Conservation (phyloP, 805 yeast genomes). For the Suhomyces sp. region DNA sequence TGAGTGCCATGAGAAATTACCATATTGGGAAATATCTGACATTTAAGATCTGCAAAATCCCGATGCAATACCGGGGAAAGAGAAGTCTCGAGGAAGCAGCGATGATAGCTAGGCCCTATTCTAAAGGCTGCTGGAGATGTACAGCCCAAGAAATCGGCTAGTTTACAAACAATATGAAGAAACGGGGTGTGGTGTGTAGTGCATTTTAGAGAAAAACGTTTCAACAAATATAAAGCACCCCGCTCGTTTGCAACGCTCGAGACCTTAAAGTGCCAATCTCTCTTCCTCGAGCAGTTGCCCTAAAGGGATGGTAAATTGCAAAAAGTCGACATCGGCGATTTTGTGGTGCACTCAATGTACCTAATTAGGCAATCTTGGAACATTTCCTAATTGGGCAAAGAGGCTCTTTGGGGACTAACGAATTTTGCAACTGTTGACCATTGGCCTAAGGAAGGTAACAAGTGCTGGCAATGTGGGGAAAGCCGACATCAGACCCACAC, state of each 20-base stretch:
- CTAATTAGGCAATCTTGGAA: neutral
- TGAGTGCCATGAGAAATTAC: neutral
- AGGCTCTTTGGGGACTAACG: neutral
- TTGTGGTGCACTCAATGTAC: neutral
- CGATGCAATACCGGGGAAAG: neutral
- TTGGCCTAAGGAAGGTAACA: neutral
- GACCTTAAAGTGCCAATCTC: neutral
- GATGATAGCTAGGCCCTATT: neutral
- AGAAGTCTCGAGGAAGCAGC: neutral
- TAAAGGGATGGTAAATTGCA: neutral
- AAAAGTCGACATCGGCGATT: neutral
- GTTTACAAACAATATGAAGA: neutral
- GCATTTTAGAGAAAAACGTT: neutral
- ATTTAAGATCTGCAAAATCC: neutral
- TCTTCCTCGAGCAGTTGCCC: neutral
- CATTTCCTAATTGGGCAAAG: constrained; percentile 4
- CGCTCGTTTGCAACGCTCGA: neutral
- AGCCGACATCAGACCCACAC: neutral
- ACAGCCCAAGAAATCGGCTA: neutral
- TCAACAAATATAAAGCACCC: neutral
- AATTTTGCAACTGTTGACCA: neutral
- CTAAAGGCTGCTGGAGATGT: neutral
- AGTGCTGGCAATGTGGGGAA: neutral
- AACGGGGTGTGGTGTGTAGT: neutral
- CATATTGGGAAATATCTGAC: neutral